Percentiles rank a stretch among this genome's conserved stretches.
Evolutionary conservation across 2,329 filamentous ascomycete species (phyloP).

Genomic region (Alternaria gansuensis): DNA sequence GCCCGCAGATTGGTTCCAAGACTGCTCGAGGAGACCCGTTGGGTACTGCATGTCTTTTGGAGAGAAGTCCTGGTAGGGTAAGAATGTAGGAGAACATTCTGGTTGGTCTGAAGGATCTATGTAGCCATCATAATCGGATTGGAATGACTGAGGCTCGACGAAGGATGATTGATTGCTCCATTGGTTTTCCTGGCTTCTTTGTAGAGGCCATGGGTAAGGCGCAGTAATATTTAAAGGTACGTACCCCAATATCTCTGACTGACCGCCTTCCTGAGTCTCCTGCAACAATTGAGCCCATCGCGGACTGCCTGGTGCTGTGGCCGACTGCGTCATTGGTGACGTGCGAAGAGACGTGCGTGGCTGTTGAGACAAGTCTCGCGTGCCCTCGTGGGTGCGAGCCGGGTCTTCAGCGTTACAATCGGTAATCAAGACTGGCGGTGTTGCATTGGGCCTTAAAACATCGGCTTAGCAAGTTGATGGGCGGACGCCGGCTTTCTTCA

Average conservation of each 20-base stretch:
- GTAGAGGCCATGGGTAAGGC: background rate
- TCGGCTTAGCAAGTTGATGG: background rate
- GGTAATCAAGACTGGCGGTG: background rate
- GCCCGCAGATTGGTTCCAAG: background rate
- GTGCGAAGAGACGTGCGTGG: background rate
- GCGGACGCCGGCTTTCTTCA: no score
- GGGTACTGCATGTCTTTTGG: background rate
- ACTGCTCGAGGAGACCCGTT: background rate
- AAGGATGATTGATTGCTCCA: background rate
- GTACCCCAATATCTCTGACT: slow-evolving; percentile 7
- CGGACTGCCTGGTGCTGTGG: background rate
- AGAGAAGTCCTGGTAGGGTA: background rate
- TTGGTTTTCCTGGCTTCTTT: background rate
- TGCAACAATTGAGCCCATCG: background rate
- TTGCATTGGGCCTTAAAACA: background rate
- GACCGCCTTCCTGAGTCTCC: background rate
- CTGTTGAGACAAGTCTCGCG: background rate
- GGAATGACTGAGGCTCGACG: background rate
- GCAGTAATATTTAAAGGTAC: slow-evolving; percentile 2
- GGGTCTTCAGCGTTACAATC: background rate
- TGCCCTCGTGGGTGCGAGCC: background rate
- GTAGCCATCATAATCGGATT: background rate
- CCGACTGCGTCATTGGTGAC: background rate
- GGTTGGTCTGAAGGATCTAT: background rate
- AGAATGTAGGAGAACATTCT: background rate